These are phyloP conservation scores for Starmera amethionina DNA, from an alignment of 805 yeast genomes.

Conservation along the genomic window DNA sequence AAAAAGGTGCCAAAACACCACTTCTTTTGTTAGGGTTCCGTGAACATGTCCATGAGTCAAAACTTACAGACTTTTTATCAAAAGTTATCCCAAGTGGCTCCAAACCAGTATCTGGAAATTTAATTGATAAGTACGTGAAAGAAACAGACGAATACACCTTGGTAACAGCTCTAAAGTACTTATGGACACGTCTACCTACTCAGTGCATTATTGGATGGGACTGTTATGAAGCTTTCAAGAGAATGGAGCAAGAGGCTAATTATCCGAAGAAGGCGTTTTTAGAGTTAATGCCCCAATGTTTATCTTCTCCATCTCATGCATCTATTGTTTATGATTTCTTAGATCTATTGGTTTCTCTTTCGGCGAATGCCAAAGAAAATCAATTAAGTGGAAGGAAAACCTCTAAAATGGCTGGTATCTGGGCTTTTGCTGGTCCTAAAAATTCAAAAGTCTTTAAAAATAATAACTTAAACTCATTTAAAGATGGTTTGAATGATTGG, in stretches of 20 bases:
- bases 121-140: conserved; percentile 33
- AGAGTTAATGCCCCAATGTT: conserved; percentile 75
- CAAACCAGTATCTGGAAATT: conserved; percentile 32
- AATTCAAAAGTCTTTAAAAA: conserved; percentile 12
- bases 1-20: conserved; percentile 62
- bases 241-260: conserved; percentile 52
- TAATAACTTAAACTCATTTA: conserved; percentile 31
- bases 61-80: conserved; percentile 46
- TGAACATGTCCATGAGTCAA: conserved; percentile 54
- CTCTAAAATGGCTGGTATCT: conserved; percentile 71
- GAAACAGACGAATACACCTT: conserved; percentile 60
- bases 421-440: conserved; percentile 64
- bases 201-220: conserved; percentile 82
- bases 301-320: conserved; percentile 79
- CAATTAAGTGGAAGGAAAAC: conserved; percentile 73
- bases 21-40: conserved; percentile 70
- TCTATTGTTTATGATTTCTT: conserved; percentile 82
- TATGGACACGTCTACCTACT: conserved; percentile 81
- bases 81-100: conserved; percentile 51
- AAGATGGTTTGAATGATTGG: conserved; percentile 71
- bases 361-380: conserved; percentile 71
- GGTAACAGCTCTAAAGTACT: conserved; percentile 65
- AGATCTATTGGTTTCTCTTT: conserved; percentile 66
- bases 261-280: conserved; percentile 68
- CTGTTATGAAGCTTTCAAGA: conserved; percentile 60